These are phyloP conservation scores for Knufia petricola DNA, from an alignment of 2,329 filamentous ascomycete species.

Conservation along the genomic window DNA sequence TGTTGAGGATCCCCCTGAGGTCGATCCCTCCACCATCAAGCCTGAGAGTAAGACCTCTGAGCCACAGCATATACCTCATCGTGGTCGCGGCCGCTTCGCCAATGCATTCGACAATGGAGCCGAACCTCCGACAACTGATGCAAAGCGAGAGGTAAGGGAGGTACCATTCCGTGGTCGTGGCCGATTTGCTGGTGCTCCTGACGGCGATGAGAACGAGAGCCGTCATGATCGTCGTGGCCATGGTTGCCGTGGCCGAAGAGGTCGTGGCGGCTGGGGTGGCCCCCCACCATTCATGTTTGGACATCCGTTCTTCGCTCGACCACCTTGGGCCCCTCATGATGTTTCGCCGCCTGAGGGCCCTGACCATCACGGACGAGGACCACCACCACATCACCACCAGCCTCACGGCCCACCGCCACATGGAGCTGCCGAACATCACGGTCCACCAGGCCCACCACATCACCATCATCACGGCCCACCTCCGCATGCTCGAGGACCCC, in stretches of 20 bases:
- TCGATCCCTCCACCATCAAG: constrained; percentile 20
- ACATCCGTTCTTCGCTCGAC: constrained; percentile 7
- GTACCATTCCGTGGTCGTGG: constrained; percentile 20
- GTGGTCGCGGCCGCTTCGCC: constrained; percentile 20
- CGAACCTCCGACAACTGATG: background rate
- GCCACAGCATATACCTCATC: constrained; percentile 14
- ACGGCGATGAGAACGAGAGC: constrained; percentile 11
- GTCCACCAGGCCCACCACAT: constrained; percentile 11
- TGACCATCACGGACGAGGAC: constrained; percentile 2
- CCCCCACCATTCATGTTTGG: constrained; percentile 17
- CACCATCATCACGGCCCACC: constrained; percentile 6
- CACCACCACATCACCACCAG: constrained; percentile 12
- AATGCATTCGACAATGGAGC: constrained; percentile 14
- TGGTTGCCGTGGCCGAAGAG: constrained; percentile 1
- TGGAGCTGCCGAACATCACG: constrained; percentile 1
- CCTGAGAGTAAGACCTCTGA: constrained; percentile 7
- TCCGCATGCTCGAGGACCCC: constrained; percentile 11
- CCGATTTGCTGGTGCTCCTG: constrained; percentile 16
- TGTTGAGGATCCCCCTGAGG: constrained; percentile 20
- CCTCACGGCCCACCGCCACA: constrained; percentile 4
- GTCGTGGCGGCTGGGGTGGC: constrained; percentile 11
- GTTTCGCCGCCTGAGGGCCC: too few species aligned
- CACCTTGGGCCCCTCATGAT: constrained; percentile 1
- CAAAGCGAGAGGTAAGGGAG: constrained; percentile 2
- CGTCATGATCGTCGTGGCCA: constrained; percentile 11